phyloP scores from a whole-genome alignment of 75 land plant genomes.

The Pinus albicaulis region DNA sequence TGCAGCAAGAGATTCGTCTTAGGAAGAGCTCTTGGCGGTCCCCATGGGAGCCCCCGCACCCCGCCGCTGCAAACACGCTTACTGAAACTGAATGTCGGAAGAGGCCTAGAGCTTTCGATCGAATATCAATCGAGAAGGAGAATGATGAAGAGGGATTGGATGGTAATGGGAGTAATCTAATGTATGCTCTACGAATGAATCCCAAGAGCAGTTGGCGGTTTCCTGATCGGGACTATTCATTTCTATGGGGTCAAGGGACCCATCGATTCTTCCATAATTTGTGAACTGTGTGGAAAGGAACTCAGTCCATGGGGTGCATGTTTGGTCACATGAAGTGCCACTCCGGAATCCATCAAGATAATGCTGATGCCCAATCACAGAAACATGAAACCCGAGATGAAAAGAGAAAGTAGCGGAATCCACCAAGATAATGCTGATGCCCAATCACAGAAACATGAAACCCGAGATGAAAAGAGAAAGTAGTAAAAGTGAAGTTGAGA shows the following conservation, averaged over 20 bases:
- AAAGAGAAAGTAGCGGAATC: too few species aligned
- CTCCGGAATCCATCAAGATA: slow-evolving; percentile 15
- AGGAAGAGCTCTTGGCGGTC: slow-evolving; percentile 59
- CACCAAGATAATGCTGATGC: slow-evolving; percentile 4
- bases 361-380: not conserved
- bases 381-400: not conserved
- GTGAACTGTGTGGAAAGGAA: slow-evolving; percentile 14
- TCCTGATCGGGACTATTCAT: slow-evolving; percentile 1
- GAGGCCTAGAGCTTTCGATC: slow-evolving; percentile 2
- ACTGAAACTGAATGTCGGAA: not conserved
- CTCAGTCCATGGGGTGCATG: slow-evolving; percentile 37
- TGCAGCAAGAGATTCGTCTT: slow-evolving; percentile 61
- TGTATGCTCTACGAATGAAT: slow-evolving; percentile 10
- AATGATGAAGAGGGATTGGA: not conserved
- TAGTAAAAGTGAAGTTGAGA: too few species aligned
- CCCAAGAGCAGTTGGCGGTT: slow-evolving; percentile 13
- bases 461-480: not conserved
- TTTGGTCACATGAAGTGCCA: slow-evolving; percentile 48
- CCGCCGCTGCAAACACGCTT: not conserved
- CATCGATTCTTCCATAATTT: not conserved
- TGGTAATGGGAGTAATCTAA: not conserved
- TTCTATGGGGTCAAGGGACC: slow-evolving; percentile 14
- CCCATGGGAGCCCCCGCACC: slow-evolving; percentile 33
- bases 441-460: not conserved
- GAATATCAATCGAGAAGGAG: not conserved